These are phyloP conservation scores for Trichoderma simmonsii DNA, from an alignment of 2,329 filamentous ascomycete genomes.

Conservation along the genomic window DNA sequence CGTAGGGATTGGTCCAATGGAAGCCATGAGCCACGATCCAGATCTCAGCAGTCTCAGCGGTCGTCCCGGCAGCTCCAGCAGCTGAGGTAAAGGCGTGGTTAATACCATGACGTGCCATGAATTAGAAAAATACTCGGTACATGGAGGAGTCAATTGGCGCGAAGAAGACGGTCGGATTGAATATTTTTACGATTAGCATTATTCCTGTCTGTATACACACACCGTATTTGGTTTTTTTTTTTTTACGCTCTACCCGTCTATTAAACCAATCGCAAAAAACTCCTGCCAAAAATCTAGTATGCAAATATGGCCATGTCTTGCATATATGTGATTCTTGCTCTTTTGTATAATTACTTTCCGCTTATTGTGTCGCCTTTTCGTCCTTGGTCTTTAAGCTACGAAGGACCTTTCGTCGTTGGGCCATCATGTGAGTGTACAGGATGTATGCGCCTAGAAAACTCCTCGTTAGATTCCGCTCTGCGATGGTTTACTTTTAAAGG, in stretches of 20 bases:
- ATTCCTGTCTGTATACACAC: constrained; percentile 7
- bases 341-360: not conserved
- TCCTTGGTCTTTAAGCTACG: constrained; percentile 54
- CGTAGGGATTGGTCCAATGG: constrained; percentile 64
- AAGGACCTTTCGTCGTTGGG: constrained; percentile 78
- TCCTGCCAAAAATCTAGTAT: not conserved
- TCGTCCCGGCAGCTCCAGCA: not conserved
- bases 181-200: constrained; percentile 11
- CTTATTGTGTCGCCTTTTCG: constrained; percentile 41
- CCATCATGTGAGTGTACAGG: constrained; percentile 92
- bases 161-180: not conserved
- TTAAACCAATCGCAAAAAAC: not conserved
- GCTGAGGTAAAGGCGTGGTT: not conserved
- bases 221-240: not conserved
- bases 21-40: constrained; percentile 38
- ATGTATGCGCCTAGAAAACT: constrained; percentile 63
- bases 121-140: not conserved
- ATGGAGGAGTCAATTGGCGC: not conserved
- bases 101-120: not conserved
- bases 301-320: not conserved
- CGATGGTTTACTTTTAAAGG: not conserved
- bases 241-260: not conserved
- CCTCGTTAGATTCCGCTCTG: not conserved
- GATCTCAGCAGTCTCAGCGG: not conserved
- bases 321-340: not conserved